These are phyloP conservation scores for Herpotrichia juniperi DNA, from an alignment of 2,329 filamentous ascomycete genomes.

Conservation along the genomic window DNA sequence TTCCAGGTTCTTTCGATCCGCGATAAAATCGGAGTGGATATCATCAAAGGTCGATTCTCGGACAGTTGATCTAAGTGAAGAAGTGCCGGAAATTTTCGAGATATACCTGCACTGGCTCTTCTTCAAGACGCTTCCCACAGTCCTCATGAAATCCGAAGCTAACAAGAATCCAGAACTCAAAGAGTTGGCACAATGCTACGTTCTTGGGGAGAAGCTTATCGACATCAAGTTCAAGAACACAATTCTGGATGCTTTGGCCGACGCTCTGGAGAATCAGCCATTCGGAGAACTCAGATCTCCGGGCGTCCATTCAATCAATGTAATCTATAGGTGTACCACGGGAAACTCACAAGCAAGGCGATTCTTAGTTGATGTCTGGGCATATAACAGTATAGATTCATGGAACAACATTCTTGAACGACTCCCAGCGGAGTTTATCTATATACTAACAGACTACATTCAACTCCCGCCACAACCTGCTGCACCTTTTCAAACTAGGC, in stretches of 20 bases:
- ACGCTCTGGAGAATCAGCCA: background rate
- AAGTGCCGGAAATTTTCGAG: slow-evolving; percentile 2
- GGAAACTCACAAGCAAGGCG: background rate
- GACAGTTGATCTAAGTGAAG: slow-evolving; percentile 9
- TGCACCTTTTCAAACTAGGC: no score
- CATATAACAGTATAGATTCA: no score
- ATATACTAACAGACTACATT: no score
- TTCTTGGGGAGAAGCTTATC: slow-evolving; percentile 17
- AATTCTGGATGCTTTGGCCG: slow-evolving; percentile 10
- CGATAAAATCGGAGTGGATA: slow-evolving; percentile 21
- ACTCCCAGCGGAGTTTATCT: no score
- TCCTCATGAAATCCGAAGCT: background rate
- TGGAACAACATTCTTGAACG: no score
- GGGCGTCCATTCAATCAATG: background rate
- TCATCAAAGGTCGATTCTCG: slow-evolving; percentile 8
- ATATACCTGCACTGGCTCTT: slow-evolving; percentile 13
- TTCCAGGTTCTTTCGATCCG: slow-evolving; percentile 17
- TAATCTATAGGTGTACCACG: slow-evolving; percentile 1
- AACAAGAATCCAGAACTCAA: background rate
- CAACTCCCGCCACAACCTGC: no score
- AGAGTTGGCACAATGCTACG: slow-evolving; percentile 9
- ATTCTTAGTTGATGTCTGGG: background rate
- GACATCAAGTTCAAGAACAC: slow-evolving; percentile 17
- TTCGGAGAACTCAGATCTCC: background rate
- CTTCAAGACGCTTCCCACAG: background rate